Evolutionary conservation across 345 rosid species (phyloP).

Genomic region (Eucalyptus paniculata): DNA sequence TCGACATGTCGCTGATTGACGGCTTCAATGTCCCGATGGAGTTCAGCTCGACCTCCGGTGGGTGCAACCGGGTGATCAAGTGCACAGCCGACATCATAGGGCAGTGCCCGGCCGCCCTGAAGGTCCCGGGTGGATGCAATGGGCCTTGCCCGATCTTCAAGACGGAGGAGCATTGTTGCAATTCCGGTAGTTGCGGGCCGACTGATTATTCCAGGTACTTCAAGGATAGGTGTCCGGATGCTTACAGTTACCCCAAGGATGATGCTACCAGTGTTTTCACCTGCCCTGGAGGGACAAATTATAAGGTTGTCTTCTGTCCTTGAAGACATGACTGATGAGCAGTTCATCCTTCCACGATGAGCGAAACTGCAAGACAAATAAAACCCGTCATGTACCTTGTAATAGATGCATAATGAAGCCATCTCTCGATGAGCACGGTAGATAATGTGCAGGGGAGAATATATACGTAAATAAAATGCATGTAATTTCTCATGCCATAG

Average conservation of each 20-base stretch:
- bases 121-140: slow-evolving; percentile 8
- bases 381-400: background rate
- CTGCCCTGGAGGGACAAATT: slow-evolving; percentile 16
- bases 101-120: slow-evolving; percentile 1
- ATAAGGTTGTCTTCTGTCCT: slow-evolving; percentile 18
- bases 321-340: background rate
- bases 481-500: background rate
- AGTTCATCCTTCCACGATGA: background rate
- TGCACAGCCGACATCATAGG: slow-evolving; percentile 2
- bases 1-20: slow-evolving; percentile 13
- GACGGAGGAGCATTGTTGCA: slow-evolving; percentile 4
- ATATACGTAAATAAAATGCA: background rate
- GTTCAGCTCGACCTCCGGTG: background rate
- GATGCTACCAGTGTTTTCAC: slow-evolving; percentile 10
- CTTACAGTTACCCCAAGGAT: slow-evolving; percentile 20
- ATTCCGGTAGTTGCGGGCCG: background rate
- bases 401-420: background rate
- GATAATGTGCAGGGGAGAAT: background rate
- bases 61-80: background rate
- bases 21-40: slow-evolving; percentile 23
- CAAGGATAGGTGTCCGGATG: slow-evolving; percentile 4
- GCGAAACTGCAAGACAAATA: background rate
- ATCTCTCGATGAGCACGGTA: background rate
- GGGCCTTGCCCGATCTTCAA: slow-evolving; percentile 10
- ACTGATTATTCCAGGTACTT: slow-evolving; percentile 3